Evolutionary conservation across 2,329 filamentous ascomycete genomes (phyloP), one percentile per base, ranked within the genome.

Genomic region (Aureobasidium sp.): DNA sequence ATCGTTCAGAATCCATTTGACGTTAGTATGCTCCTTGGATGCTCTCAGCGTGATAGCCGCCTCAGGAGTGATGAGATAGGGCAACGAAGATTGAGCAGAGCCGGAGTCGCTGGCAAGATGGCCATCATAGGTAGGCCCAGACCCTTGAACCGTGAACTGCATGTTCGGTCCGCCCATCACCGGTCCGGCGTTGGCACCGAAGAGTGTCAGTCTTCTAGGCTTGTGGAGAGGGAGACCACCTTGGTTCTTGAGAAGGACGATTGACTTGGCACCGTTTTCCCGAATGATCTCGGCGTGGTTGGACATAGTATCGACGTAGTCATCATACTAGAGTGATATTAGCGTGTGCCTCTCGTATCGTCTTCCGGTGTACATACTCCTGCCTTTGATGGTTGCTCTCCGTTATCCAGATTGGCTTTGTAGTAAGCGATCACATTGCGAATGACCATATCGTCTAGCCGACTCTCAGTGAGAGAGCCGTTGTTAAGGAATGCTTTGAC

Each of bases 271-370:
- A 17, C 78, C 80, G 59, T 78, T 75, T 67, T 89, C 82, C 39
- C 91, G 87, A 64, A 95, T 92, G 45, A 91, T 76, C 27, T 77
- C 72, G 41, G 79, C 86, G 71, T 96, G 91, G 63, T 92, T 80
- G 47, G 76, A 83, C 62, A 86, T 89, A 14, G 95, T 92, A 70
- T 96, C 85, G 34, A 34, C 71, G 72, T 31, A 75, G 74, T 76
- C 76, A 79, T 4, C 49, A 77, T 78, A 62, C 73, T 76, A 70
- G 4, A 25, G 45, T 34, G 27, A 34, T 2, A 31, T 51, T 25
- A 51, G 48, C 48, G 29, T 37, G 5, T 37, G 2, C 22, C 9
- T 36, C 14, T 3, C 9, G 7, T 15, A 12, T 17, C 6, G 3
- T 4, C n/a, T 34, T 11, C 37, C 15, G 17, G 11, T 4, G 22